Conservation (phyloP, 257 asterid species). For the Ajuga chamaepitys region DNA sequence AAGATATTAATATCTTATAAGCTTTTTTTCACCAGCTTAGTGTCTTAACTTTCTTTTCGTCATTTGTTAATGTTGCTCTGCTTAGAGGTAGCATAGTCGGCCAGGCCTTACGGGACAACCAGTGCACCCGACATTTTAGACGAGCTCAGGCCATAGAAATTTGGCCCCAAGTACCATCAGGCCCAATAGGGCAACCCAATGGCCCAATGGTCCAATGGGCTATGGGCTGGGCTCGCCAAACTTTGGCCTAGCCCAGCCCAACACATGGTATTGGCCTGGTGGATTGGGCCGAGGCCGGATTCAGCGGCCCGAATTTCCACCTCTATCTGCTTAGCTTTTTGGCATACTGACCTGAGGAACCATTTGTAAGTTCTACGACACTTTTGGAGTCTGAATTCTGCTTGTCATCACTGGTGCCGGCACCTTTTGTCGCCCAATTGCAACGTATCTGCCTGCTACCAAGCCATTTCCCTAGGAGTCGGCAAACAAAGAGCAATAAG, state of each 20-base stretch:
- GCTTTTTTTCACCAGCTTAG: background rate
- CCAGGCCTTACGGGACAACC: too few relatives aligned
- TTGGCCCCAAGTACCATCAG: too few relatives aligned
- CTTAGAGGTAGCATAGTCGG: too few relatives aligned
- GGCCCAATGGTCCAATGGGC: too few relatives aligned
- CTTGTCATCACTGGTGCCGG: constrained; percentile 66
- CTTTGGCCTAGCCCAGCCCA: too few relatives aligned
- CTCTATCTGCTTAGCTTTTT: background rate
- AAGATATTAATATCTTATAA: background rate
- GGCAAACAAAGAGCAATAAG: constrained; percentile 5
- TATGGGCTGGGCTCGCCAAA: too few relatives aligned
- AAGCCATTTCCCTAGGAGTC: constrained; percentile 78
- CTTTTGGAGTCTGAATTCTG: constrained; percentile 78
- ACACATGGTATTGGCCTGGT: too few relatives aligned
- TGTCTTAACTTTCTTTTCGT: background rate
- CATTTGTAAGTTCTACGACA: constrained; percentile 78
- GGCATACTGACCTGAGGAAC: constrained; percentile 54
- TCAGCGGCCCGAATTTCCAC: too few relatives aligned
- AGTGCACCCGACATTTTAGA: too few relatives aligned
- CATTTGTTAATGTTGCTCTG: background rate
- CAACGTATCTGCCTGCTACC: constrained; percentile 95
- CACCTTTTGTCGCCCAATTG: constrained; percentile 97
- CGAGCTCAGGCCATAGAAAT: too few relatives aligned
- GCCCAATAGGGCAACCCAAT: too few relatives aligned
- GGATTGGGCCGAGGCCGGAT: too few relatives aligned